Evolutionary conservation across 2,329 filamentous ascomycete genomes (phyloP), one percentile per base, ranked within the genome.

Genomic region (Fusarium newnesense): DNA sequence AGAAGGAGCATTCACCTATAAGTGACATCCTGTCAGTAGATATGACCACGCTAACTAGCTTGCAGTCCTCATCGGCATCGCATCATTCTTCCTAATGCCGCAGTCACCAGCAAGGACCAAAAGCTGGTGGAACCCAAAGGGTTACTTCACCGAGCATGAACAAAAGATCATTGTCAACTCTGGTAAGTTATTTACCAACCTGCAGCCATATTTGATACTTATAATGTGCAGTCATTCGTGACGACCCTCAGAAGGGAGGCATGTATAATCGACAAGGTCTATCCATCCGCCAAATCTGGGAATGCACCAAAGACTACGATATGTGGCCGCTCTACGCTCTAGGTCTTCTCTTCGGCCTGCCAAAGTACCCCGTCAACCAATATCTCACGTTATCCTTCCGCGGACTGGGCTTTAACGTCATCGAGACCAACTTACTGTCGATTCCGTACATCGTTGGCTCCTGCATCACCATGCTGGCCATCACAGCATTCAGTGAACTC

Each of bases 191-290:
- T 10, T 19, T 4, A 4, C 10, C 5, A 2, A 42, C 13, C 12
- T 8, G 21, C 13, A 7, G 8, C 11, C 3, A n/a, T 15, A n/a
- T n/a, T 42, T 9, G 16, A 7, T 16, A 9, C 40, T 43, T n/a
- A 43, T 10, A 9, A 12, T 2, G 8, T 2, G 12, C 13, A 75
- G 76, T 83, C 13, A 79, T 84, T n/a, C 85, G 89, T 8, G 89
- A 91, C 43, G 89, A 90, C 49, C 87, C 87, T 1, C 83, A 83
- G 8, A 88, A 88, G 71, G 86, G 85, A 37, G 85, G 85, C n/a
- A 88, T 89, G 85, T 83, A 87, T 70, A 88, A 88, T 64, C 83
- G 86, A 40, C 82, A 88, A 77, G 83, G 84, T 15, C 80, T 88
- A 26, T 85, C 83, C 3, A 79, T 82, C 13, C 77, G 67, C 6